These are phyloP conservation scores for Aureobasidium sp. DNA, from an alignment of 2,329 filamentous ascomycete species.

Conservation along the genomic window DNA sequence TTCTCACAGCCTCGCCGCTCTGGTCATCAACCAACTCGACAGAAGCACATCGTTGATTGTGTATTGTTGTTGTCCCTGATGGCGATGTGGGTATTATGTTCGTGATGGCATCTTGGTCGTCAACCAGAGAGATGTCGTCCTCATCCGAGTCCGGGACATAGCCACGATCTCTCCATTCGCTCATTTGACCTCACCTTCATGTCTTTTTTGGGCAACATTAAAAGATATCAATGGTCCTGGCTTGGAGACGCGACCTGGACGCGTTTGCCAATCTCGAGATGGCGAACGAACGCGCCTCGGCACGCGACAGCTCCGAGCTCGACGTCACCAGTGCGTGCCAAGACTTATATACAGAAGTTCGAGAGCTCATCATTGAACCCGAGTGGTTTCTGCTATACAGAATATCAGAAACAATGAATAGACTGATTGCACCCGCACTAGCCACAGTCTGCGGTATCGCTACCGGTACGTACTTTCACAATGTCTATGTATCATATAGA, in stretches of 20 bases:
- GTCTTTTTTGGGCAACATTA: neutral
- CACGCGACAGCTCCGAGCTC: neutral
- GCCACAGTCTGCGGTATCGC: slow-evolving; percentile 20
- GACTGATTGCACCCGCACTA: slow-evolving; percentile 7
- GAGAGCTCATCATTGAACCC: slow-evolving; percentile 2
- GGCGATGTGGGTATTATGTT: neutral
- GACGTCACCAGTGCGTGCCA: neutral
- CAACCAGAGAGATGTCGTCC: slow-evolving; percentile 28
- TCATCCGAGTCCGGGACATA: slow-evolving; percentile 47
- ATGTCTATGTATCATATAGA: neutral
- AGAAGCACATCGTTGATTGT: neutral
- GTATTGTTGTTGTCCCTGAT: neutral
- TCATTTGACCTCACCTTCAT: slow-evolving; percentile 33
- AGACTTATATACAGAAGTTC: neutral
- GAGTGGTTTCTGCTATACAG: neutral
- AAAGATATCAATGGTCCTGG: neutral
- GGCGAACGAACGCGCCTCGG: neutral
- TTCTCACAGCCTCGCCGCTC: neutral
- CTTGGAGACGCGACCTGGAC: neutral
- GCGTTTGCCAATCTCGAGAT: neutral
- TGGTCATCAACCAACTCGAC: neutral
- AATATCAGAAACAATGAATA: neutral
- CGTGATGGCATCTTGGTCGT: neutral
- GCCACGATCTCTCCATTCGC: slow-evolving; percentile 42
- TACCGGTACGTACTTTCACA: slow-evolving; percentile 17